phyloP scores from a whole-genome alignment of 257 asterid genomes.

The Pogostemon cablin region DNA sequence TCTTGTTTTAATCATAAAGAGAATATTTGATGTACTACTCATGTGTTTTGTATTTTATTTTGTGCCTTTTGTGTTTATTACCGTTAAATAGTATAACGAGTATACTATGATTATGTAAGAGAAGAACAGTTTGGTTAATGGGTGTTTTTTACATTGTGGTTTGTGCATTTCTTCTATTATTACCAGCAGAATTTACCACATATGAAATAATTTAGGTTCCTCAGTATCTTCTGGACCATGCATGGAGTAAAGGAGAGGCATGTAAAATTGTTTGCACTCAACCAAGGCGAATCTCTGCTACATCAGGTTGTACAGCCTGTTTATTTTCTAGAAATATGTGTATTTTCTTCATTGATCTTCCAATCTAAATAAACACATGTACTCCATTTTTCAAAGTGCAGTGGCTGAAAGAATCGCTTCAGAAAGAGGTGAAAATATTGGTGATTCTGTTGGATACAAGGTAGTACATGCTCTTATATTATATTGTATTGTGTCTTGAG shows the following conservation, averaged over 20 bases:
- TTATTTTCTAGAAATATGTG: constrained; percentile 22
- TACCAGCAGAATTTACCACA: constrained; percentile 8
- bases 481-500: neutral
- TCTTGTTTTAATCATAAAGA: constrained; percentile 6
- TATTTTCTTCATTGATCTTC: constrained; percentile 25
- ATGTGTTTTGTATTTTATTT: neutral
- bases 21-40: neutral
- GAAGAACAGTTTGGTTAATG: neutral
- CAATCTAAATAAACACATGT: constrained; percentile 25
- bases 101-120: constrained; percentile 3
- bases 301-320: constrained; percentile 61
- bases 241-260: constrained; percentile 79
- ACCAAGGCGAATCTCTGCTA: constrained; percentile 94
- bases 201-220: constrained; percentile 66
- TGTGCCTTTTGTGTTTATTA: neutral
- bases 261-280: constrained; percentile 94
- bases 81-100: too few relatives aligned
- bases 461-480: constrained; percentile 44
- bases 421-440: constrained; percentile 91
- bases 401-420: constrained; percentile 96
- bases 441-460: constrained; percentile 93
- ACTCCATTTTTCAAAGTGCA: constrained; percentile 43
- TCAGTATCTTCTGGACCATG: constrained; percentile 83
- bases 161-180: constrained; percentile 18
- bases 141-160: constrained; percentile 6